Conservation (phyloP, 2,329 filamentous ascomycete genomes). For the Xylaria hypoxylon region DNA sequence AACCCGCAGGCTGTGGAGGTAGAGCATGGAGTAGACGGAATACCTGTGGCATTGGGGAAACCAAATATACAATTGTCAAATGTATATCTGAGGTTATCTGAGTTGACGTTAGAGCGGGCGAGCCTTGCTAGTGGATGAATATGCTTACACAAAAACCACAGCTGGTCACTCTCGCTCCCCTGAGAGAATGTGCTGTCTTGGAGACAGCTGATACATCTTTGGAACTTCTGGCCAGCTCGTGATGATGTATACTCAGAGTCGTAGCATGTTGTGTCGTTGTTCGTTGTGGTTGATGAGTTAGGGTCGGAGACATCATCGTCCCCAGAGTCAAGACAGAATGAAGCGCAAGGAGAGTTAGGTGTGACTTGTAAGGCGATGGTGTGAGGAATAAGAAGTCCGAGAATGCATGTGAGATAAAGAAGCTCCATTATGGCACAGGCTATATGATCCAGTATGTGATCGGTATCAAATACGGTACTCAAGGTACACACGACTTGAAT, state of each 20-base stretch:
- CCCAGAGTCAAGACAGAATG: conserved; percentile 60
- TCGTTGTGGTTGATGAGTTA: conserved; percentile 58
- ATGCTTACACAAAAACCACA: conserved; percentile 67
- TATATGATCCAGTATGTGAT: conserved; percentile 10
- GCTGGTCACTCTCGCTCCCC: conserved; percentile 63
- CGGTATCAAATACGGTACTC: conserved; percentile 7
- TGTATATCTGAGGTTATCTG: conserved; percentile 66
- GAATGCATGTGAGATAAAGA: conserved; percentile 43
- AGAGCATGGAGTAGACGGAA: conserved; percentile 61
- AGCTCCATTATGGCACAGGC: conserved; percentile 46
- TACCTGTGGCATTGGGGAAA: conserved; percentile 60
- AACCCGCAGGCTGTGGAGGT: conserved; percentile 64
- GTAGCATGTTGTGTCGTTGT: conserved; percentile 61
- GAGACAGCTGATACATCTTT: conserved; percentile 64
- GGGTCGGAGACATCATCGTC: conserved; percentile 57
- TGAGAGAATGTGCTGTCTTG: conserved; percentile 62
- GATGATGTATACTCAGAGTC: conserved; percentile 58
- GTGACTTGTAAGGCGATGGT: conserved; percentile 59
- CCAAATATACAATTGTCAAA: conserved; percentile 66
- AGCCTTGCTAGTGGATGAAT: background rate
- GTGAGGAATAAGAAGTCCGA: conserved; percentile 42
- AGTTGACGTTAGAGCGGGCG: conserved; percentile 27
- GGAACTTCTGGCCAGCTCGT: conserved; percentile 58
- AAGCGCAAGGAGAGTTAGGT: conserved; percentile 65
- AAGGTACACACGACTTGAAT: conserved; percentile 21